Conservation (phyloP, 2,329 filamentous ascomycete genomes). For the Aspergillus spinulosporus region DNA sequence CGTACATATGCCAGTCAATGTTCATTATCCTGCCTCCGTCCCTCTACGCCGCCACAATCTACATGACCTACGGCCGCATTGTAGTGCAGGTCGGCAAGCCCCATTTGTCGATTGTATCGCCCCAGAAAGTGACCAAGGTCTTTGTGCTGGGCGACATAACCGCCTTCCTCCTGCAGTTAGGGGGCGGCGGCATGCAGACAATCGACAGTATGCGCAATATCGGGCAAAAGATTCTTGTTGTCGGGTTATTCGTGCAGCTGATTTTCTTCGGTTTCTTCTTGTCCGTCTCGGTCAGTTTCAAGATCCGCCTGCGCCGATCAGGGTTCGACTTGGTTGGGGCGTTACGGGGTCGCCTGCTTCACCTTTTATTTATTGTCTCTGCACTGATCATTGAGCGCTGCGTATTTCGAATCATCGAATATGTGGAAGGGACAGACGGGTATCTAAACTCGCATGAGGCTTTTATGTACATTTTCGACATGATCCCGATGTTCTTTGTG, state of each 20-base stretch:
- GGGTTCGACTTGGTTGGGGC: neutral
- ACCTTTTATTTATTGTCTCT: neutral
- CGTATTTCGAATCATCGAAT: conserved; percentile 13
- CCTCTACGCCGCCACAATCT: conserved; percentile 30
- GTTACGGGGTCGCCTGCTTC: neutral
- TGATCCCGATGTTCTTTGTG: conserved; percentile 14
- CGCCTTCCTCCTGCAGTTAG: conserved; percentile 9
- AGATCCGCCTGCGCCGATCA: neutral
- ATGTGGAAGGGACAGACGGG: conserved; percentile 6
- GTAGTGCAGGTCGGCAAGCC: conserved; percentile 5
- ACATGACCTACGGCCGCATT: conserved; percentile 21
- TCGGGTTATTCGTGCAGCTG: conserved; percentile 15
- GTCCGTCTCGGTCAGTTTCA: neutral
- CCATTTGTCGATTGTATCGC: conserved; percentile 11
- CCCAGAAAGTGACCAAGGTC: conserved; percentile 17
- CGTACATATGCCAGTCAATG: conserved; percentile 13
- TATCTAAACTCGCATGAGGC: conserved; percentile 12
- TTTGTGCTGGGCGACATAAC: conserved; percentile 13
- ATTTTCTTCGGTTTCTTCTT: conserved; percentile 13
- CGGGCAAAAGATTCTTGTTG: conserved; percentile 13
- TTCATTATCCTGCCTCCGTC: conserved; percentile 20
- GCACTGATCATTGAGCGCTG: conserved; percentile 10
- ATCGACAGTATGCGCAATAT: conserved; percentile 6
- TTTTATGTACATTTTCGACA: conserved; percentile 15
- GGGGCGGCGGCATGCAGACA: conserved; percentile 12